A percentile compares a stretch with the other conserved stretches of the same genome.
phyloP scores from a whole-genome alignment of 257 asterid species.

The Solanum gandarillasii region DNA sequence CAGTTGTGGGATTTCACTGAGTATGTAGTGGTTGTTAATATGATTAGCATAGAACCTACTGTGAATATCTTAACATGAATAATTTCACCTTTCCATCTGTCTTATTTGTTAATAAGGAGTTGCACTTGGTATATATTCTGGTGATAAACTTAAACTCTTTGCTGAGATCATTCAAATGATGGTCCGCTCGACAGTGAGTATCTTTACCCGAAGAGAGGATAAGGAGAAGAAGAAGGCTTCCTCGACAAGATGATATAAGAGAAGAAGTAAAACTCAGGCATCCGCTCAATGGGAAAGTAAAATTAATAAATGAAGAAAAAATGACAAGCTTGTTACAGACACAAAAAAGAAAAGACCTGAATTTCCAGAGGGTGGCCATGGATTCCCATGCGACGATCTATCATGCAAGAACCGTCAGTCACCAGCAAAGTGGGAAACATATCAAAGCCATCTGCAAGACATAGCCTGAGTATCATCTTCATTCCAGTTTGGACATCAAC shows the following conservation, averaged over 20 bases:
- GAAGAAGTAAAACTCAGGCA: neutral
- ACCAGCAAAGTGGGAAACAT: constrained; percentile 78
- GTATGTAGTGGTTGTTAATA: neutral
- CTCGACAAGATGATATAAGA: neutral
- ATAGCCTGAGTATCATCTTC: constrained; percentile 62
- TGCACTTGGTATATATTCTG: neutral
- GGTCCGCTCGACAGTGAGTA: neutral
- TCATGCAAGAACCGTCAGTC: constrained; percentile 83
- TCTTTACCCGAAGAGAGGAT: neutral
- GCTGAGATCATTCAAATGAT: neutral
- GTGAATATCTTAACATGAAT: neutral
- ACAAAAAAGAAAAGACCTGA: constrained; percentile 34
- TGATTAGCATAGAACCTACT: neutral
- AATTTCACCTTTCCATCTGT: neutral
- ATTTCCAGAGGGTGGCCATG: constrained; percentile 87
- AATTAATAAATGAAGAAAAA: neutral
- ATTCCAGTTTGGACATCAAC: constrained; percentile 72
- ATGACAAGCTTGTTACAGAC: neutral
- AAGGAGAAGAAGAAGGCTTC: neutral
- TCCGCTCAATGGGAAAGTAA: neutral
- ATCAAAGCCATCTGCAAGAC: constrained; percentile 76
- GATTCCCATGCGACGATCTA: constrained; percentile 86
- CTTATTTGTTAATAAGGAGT: neutral
- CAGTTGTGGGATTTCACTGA: neutral
- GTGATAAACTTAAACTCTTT: neutral